phyloP scores from a whole-genome alignment of 2,329 filamentous ascomycete genomes.

The Fusarium cyanostomum region DNA sequence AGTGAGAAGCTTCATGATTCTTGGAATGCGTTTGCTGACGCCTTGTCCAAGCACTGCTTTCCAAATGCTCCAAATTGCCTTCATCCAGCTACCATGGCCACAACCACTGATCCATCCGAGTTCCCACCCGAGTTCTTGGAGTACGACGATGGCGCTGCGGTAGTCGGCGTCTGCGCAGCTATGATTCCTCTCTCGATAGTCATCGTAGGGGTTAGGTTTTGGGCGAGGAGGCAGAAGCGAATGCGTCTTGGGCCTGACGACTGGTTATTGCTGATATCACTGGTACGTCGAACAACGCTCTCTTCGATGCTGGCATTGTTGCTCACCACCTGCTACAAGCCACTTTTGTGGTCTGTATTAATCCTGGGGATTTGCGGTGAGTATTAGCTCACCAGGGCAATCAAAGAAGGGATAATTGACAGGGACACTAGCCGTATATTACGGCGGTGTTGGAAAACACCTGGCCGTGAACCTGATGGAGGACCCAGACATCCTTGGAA shows the following conservation, averaged over 20 bases:
- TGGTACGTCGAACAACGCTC: background rate
- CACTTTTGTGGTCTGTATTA: background rate
- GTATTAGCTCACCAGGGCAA: background rate
- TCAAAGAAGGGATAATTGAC: background rate
- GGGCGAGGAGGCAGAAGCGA: background rate
- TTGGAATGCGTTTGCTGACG: background rate
- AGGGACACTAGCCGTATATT: background rate
- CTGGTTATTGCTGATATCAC: background rate
- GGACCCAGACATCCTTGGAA: background rate
- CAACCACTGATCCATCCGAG: background rate
- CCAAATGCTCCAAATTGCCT: background rate
- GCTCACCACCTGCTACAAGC: background rate
- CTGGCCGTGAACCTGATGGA: conserved; percentile 6
- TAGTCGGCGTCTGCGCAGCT: background rate
- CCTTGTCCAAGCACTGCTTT: background rate
- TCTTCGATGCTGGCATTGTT: accelerated
- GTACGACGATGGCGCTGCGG: background rate
- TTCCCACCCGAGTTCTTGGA: background rate
- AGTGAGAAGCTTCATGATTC: background rate
- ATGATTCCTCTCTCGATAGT: background rate
- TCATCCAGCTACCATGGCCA: background rate
- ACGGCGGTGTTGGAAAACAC: conserved; percentile 2
- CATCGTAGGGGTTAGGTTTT: background rate
- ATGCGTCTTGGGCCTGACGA: background rate
- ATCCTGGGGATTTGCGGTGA: background rate